Evolutionary conservation across 2,329 filamentous ascomycete species (phyloP), one percentile per base, ranked within the genome.

Genomic region (Apiospora rasikravindrae): DNA sequence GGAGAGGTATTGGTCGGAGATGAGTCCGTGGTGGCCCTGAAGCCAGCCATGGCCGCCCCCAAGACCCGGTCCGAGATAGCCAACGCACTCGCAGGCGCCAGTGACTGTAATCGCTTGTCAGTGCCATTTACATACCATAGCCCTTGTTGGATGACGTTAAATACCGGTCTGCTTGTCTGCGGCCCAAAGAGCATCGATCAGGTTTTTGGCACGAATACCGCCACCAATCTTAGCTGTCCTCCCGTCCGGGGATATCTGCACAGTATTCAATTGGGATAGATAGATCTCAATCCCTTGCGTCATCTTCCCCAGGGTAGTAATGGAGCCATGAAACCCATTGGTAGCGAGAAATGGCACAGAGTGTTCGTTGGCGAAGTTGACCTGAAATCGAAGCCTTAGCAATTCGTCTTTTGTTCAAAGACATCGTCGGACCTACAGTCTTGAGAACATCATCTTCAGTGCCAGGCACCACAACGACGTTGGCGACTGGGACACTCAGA

Each of bases 1-100:
- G 0, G 85, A 86, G 8, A 88, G 72, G 47, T 89, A 84, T 69
- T 90, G 85, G 73, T 91, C 89, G 0, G 85, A 78, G 2, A 88
- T 79, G 2, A 90, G 83, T 0, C 88, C 88, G 72, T 89, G 80
- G 42, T 82, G 83, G 0, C 88, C 87, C 76, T 89, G 85, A 6
- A 88, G 83, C 80, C 83, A 84, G 44, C 89, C 88, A 77, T 89
- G 86, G 4, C 89, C 88, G 71, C 89, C 89, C 2, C 89, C 89
- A 0, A 91, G 84, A 0, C 82, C 87, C 0, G 87, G 87, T 0
- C 85, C 86, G 0, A 86, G 74, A 53, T 82, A 22, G 69, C 86
- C 83, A 40, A 84, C 83, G 73, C 85, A 88, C 75, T 86, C 85
- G 73, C 86, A 88, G 1, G 76, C 79, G 70, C 83, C 84, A 6